Evolutionary conservation across 345 rosid genomes (phyloP), one percentile per base, ranked within the genome.

Genomic region (Gynandropsis gynandra): DNA sequence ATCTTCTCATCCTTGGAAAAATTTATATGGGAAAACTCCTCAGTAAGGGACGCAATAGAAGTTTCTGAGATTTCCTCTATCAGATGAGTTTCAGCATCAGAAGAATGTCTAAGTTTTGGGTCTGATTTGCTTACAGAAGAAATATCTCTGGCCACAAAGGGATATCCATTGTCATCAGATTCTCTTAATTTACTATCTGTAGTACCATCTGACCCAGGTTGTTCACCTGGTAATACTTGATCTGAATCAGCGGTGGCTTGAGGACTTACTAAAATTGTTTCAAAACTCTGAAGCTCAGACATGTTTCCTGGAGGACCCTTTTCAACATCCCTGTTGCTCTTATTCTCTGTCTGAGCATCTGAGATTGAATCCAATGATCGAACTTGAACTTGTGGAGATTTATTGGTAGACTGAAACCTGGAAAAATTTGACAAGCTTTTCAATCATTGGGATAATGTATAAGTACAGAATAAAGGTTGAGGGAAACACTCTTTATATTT

Each of bases 351-450:
- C 21, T 37, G 65, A 46, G 18, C 46, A 58, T 59, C 47, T n/a
- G 29, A 38, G 4, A 16, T 24, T 3, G 42, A 40, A 53, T 21
- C 46, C 16, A 52, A 39, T 10, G 68, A n/a, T 53, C 70, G 65
- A 65, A 34, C 62, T 65, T 53, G 59, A 65, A 50, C 61, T 73
- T 60, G 77, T 57, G 34, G 53, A 17, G 66, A 65, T 58, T 38
- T 52, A 55, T 72, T 59, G 15, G 63, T 53, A n/a, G 72, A 32
- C 62, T 44, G 69, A 42, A 13, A 52, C 69, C 95, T 83, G 75
- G 27, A n/a, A 59, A 68, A 60, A 34, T 51, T 47, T 43, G 9
- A 42, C 16, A 42, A 57, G 58, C 21, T 36, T 64, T 19, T 64
- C 45, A 56, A 41, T 11, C 44, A 42, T 56, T 21, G 40, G 16